Conservation (phyloP, 2,329 filamentous ascomycete species). For the Calonectria hawksworthii region DNA sequence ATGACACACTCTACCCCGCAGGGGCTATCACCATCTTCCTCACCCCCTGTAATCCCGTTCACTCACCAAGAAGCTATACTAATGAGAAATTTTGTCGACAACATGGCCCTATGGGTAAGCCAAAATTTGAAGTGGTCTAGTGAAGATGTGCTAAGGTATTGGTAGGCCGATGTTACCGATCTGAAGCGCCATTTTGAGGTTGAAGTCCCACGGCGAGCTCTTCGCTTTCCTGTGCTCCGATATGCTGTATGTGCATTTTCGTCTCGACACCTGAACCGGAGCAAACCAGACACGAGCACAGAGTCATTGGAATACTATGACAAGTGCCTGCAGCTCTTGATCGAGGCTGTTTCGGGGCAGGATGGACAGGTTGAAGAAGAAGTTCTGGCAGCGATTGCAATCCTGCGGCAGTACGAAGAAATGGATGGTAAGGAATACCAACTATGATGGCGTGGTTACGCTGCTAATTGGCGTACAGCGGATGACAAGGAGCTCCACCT, state of each 20-base stretch:
- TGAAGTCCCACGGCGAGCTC: constrained; percentile 30
- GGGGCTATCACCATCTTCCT: constrained; percentile 20
- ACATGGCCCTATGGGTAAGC: constrained; percentile 30
- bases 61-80: constrained; percentile 26
- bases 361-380: constrained; percentile 29
- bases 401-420: constrained; percentile 31
- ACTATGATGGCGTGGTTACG: neutral
- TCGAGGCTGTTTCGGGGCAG: constrained; percentile 27
- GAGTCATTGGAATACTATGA: constrained; percentile 32
- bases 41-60: constrained; percentile 19
- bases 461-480: constrained; percentile 12
- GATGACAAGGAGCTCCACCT: constrained; percentile 36
- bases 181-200: constrained; percentile 35
- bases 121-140: too few species aligned
- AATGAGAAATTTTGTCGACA: constrained; percentile 32
- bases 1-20: constrained; percentile 21
- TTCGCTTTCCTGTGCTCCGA: constrained; percentile 33
- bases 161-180: constrained; percentile 31
- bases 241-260: constrained; percentile 36
- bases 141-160: neutral
- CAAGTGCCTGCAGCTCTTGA: constrained; percentile 31
- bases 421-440: constrained; percentile 25
- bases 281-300: constrained; percentile 25
- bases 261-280: constrained; percentile 26
- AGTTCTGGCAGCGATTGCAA: constrained; percentile 27